phyloP scores from a whole-genome alignment of 2,329 filamentous ascomycete species.

The Paraconiothyrium brasiliense region DNA sequence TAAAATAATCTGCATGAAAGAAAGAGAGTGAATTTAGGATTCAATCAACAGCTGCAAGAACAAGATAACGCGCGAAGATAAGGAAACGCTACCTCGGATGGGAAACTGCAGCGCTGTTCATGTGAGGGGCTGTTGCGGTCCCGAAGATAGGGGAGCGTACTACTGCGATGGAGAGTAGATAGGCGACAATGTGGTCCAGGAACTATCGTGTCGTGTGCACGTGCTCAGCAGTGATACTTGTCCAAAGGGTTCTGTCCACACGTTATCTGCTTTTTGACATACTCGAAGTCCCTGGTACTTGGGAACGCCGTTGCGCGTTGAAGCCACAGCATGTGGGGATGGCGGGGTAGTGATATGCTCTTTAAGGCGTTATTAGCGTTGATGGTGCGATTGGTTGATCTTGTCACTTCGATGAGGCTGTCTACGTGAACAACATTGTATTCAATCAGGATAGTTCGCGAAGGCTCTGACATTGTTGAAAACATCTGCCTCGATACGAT shows the following conservation, averaged over 20 bases:
- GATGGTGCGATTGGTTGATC: not conserved
- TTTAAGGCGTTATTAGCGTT: not conserved
- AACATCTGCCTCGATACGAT: not conserved
- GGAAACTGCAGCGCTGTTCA: not conserved
- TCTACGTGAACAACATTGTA: not conserved
- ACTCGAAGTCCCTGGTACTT: not conserved
- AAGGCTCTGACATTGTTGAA: not conserved
- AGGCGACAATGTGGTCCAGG: not conserved
- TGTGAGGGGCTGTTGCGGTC: not conserved
- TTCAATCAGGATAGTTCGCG: not conserved
- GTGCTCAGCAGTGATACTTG: not conserved
- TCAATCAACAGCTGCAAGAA: not conserved
- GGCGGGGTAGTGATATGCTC: not conserved
- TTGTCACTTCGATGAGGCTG: too few species aligned
- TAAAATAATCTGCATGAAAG: not conserved
- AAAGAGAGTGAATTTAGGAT: not conserved
- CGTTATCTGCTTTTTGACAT: not conserved
- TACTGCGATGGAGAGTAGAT: not conserved
- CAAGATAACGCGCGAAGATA: not conserved
- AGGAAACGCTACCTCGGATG: not conserved
- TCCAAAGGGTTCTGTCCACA: not conserved
- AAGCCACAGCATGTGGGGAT: not conserved
- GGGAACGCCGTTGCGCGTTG: not conserved
- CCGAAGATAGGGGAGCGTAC: not conserved
- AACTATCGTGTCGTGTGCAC: not conserved